Evolutionary conservation across 805 yeast genomes (phyloP).

Genomic region (Hanseniaspora taiwanica): DNA sequence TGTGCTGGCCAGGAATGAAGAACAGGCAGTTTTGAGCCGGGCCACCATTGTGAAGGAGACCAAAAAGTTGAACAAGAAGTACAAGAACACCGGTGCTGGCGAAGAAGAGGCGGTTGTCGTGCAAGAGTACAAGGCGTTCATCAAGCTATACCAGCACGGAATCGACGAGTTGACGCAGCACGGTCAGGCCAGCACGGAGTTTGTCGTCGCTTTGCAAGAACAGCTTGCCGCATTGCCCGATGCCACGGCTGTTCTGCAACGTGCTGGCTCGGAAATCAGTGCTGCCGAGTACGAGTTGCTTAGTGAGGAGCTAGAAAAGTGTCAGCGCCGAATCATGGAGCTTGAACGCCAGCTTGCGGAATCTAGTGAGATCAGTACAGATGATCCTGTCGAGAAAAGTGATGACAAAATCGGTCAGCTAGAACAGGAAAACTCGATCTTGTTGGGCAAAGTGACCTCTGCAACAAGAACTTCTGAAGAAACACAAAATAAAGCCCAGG

Average conservation of each 20-base stretch:
- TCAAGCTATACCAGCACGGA: constrained; percentile 73
- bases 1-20: too few relatives aligned
- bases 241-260: too few relatives aligned
- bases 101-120: constrained; percentile 21
- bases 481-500: constrained; percentile 10
- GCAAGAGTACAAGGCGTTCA: constrained; percentile 44
- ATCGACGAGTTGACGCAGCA: constrained; percentile 72
- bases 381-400: too few relatives aligned
- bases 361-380: constrained; percentile 49
- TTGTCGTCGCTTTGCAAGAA: constrained; percentile 59
- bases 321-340: too few relatives aligned
- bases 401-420: too few relatives aligned
- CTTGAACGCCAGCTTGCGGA: too few relatives aligned
- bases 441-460: constrained; percentile 45
- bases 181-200: constrained; percentile 58
- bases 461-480: constrained; percentile 22
- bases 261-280: too few relatives aligned
- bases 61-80: constrained; percentile 36
- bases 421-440: constrained; percentile 56
- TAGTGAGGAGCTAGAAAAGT: too few relatives aligned
- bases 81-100: constrained; percentile 55
- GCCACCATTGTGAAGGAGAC: constrained; percentile 72
- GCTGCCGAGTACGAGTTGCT: too few relatives aligned
- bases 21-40: constrained; percentile 52
- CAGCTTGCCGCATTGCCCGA: constrained; percentile 68